Conservation (phyloP, 345 rosid genomes). For the Murraya koenigii region DNA sequence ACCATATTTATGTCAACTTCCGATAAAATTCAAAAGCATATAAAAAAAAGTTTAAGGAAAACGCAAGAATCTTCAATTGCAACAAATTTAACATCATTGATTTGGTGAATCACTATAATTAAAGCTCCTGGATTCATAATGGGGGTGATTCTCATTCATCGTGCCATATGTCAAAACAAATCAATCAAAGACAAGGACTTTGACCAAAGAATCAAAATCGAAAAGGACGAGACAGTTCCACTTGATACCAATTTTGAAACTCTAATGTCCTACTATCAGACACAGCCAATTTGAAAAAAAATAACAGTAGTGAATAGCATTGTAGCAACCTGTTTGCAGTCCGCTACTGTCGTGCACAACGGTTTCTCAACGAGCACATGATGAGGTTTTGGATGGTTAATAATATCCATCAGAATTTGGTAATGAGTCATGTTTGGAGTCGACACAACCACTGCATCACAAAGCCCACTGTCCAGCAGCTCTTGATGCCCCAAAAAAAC, state of each 20-base stretch:
- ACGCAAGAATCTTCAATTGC: background rate
- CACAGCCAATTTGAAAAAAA: background rate
- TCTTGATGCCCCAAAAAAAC: constrained; percentile 77
- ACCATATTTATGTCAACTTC: background rate
- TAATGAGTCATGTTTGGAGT: constrained; percentile 93
- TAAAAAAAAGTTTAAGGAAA: background rate
- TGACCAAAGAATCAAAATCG: background rate
- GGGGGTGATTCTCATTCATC: background rate
- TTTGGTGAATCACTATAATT: background rate
- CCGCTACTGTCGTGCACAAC: constrained; percentile 77
- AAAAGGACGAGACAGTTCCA: background rate
- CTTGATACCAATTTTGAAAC: background rate
- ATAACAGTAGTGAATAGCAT: background rate
- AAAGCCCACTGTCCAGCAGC: constrained; percentile 68
- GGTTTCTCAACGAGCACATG: constrained; percentile 98
- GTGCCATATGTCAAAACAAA: background rate
- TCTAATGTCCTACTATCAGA: background rate
- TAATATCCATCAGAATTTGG: constrained; percentile 77
- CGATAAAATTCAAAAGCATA: background rate
- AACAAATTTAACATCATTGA: background rate
- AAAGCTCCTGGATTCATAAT: background rate
- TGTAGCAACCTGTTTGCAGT: constrained; percentile 65
- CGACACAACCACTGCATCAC: constrained; percentile 83
- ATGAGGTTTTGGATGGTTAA: constrained; percentile 69
- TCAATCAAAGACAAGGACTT: background rate